Evolutionary conservation across 352 stramenopile species (phyloP).

Genomic region (Phytophthora lateralis): DNA sequence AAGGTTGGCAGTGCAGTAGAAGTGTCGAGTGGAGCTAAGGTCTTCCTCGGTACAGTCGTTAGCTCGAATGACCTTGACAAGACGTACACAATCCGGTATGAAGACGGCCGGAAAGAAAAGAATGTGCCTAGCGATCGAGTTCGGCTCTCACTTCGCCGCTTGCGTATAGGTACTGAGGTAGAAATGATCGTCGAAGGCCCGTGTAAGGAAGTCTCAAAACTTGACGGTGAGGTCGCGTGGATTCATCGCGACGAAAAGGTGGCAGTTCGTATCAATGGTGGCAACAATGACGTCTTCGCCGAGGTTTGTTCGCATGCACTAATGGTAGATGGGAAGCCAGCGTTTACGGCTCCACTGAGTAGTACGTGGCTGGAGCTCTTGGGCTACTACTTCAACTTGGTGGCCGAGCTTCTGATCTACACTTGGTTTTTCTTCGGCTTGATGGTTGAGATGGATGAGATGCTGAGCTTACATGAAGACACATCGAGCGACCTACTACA

Average conservation of each 20-base stretch:
- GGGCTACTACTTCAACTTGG: conserved; percentile 63
- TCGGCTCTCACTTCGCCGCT: conserved; percentile 54
- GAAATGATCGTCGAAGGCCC: conserved; percentile 78
- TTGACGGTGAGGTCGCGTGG: conserved; percentile 76
- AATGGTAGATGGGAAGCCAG: conserved; percentile 65
- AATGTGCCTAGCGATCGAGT: conserved; percentile 55
- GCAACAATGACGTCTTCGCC: conserved; percentile 73
- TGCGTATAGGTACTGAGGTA: conserved; percentile 68
- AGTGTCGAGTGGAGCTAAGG: conserved; percentile 45
- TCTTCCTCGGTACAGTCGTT: conserved; percentile 52
- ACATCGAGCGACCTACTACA: conserved; percentile 37
- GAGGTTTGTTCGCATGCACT: conserved; percentile 68
- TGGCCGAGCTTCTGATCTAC: conserved; percentile 52
- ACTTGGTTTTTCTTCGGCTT: conserved; percentile 67
- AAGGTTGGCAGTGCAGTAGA: conserved; percentile 56
- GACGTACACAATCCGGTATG: conserved; percentile 63
- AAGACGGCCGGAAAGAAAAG: conserved; percentile 67
- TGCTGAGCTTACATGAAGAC: conserved; percentile 40
- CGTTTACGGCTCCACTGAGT: conserved; percentile 63
- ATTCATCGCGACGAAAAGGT: conserved; percentile 77
- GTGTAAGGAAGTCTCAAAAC: conserved; percentile 71
- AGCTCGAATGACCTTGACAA: conserved; percentile 48
- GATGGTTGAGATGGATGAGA: conserved; percentile 61
- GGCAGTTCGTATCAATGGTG: conserved; percentile 59
- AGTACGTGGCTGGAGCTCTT: conserved; percentile 67